Base-by-base conservation (phyloP, 768 basidiomycete genomes). In the Boletus reticulatus region DNA sequence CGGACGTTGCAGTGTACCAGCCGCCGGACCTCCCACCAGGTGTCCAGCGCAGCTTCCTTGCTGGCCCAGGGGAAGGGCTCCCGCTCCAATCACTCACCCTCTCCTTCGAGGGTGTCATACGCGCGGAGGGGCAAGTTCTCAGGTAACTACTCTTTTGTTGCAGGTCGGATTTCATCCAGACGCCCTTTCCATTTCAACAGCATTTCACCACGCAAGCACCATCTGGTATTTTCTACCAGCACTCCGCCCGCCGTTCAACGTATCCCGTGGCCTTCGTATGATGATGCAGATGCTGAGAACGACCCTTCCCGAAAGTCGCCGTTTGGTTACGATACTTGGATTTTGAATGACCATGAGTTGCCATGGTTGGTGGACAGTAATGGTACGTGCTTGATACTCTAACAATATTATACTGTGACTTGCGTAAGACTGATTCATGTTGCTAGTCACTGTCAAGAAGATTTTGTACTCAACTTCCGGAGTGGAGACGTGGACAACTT, bases 401-500 rank as follows among this genome's bases (percentile, higher is more conserved):
- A 46, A 29, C 44, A 45, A 19, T n/a, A 6, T 27, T 22, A 46
- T 27, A 27, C 22, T 19, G 27, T 44, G 32, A 22, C 39, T 29
- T 4, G 47, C 52, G 13, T 17, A 29, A 38, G 14, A 17, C 34
- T 43, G 46, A 53, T 48, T 39, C 38, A 17, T 46, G 13, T 48
- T 27, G 41, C 16, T 59, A 92, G 91, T 90, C 10, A 76, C 78
- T n/a, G 78, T 92, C n/a, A 69, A 70, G 11, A 76, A 84, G 51
- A 85, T 94, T n/a, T 65, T 78, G 24, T 74, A 84, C 62, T 82
- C 83, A 39, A 65, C 73, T 4, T 80, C 82, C 22, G 82, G 83
- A 22, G 80, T 84, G 13, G 92, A 93, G 70, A 84, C 84, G 0
- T 94, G 92, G 92, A 80, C 91, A 45, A 90, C 91, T 3, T 90